These are phyloP conservation scores for Fusarium sp. DNA, from an alignment of 2,329 filamentous ascomycete species.

Conservation along the genomic window DNA sequence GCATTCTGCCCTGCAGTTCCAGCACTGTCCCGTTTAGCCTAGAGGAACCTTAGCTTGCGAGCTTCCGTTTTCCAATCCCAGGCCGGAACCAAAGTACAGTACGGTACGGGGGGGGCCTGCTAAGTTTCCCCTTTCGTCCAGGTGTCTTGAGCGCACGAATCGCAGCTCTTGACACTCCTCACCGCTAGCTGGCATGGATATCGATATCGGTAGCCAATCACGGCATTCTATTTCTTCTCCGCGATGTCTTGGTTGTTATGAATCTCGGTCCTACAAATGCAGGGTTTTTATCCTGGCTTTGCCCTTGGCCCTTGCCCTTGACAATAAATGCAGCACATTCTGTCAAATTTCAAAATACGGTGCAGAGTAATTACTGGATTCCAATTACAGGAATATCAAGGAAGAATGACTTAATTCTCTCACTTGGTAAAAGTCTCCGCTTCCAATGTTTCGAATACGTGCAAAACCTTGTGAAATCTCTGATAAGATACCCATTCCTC, in stretches of 20 bases:
- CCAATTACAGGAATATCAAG: not conserved
- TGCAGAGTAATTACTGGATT: conserved; percentile 26
- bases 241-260: conserved; percentile 26
- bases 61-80: conserved; percentile 1
- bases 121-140: conserved; percentile 33
- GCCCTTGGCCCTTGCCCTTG: conserved; percentile 2
- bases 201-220: conserved; percentile 36
- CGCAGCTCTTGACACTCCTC: conserved; percentile 10
- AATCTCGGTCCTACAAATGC: conserved; percentile 28
- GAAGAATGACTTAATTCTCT: conserved; percentile 5
- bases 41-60: conserved; percentile 19
- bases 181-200: conserved; percentile 38
- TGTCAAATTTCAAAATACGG: conserved; percentile 31
- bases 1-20: conserved; percentile 18
- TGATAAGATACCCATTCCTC: conserved; percentile 8
- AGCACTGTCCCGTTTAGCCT: conserved; percentile 27
- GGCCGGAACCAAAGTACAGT: not conserved
- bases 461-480: conserved; percentile 1
- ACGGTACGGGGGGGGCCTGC: not conserved
- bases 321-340: conserved; percentile 10
- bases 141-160: conserved; percentile 31
- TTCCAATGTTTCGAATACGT: conserved; percentile 1
- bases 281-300: conserved; percentile 26
- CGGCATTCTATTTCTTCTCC: conserved; percentile 28
- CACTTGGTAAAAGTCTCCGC: conserved; percentile 4